Percentiles rank a stretch among this genome's conserved stretches.
Conservation (phyloP, 345 rosid species). For the Lepidium aucheri region DNA sequence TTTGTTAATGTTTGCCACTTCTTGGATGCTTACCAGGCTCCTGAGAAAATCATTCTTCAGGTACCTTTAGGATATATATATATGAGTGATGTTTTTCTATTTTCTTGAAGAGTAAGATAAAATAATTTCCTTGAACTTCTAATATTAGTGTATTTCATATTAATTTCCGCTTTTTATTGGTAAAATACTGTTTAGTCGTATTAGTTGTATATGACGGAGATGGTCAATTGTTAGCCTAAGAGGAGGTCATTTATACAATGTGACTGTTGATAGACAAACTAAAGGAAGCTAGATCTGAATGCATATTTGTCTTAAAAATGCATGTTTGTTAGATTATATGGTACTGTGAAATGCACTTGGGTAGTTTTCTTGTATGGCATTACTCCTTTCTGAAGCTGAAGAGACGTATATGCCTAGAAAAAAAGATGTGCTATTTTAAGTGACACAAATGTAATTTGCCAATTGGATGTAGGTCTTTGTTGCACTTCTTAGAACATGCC, state of each 20-base stretch:
- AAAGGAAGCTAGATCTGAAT: background rate
- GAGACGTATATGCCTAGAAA: background rate
- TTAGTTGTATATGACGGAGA: background rate
- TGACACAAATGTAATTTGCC: conserved; percentile 13
- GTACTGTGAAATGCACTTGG: background rate
- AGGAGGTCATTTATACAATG: background rate
- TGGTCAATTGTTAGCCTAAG: background rate
- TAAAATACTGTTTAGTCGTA: background rate
- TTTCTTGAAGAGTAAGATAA: background rate
- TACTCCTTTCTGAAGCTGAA: background rate
- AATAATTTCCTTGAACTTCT: background rate
- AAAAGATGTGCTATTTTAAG: background rate
- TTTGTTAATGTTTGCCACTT: conserved; percentile 99
- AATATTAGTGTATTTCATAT: conserved; percentile 1
- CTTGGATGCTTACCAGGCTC: conserved; percentile 98
- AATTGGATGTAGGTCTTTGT: conserved; percentile 79
- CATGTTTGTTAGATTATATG: conserved; percentile 11
- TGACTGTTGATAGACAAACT: background rate
- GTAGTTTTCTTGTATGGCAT: background rate
- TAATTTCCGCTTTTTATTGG: background rate
- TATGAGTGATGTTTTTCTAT: background rate
- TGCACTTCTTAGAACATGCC: conserved; percentile 98
- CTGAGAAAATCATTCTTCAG: conserved; percentile 98
- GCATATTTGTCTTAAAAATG: background rate
- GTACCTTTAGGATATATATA: conserved; percentile 25